A percentile compares a stretch with the other conserved stretches of the same genome.
Evolutionary conservation across 2,329 filamentous ascomycete genomes (phyloP).

Genomic region (Dothistroma septosporum): DNA sequence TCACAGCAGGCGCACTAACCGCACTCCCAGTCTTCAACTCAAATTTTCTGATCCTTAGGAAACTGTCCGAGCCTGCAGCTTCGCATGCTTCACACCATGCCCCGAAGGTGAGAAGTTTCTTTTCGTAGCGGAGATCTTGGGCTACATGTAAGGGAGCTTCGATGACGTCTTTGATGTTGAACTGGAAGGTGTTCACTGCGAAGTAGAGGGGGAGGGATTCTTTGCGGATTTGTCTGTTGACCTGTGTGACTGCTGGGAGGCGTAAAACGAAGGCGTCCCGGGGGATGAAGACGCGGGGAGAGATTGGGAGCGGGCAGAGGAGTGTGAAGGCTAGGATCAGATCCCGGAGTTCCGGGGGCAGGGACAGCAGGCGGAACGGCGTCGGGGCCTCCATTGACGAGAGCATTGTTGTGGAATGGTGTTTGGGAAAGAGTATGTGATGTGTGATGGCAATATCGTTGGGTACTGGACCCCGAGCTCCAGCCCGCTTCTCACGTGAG

Average conservation of each 20-base stretch:
- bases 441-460: background rate
- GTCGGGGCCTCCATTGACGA: background rate
- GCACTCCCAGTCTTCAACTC: background rate
- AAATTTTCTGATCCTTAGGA: background rate
- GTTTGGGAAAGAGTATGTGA: too few species aligned
- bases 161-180: conserved; percentile 8
- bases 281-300: conserved; percentile 1
- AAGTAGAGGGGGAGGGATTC: conserved; percentile 2
- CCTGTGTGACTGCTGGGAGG: conserved; percentile 2
- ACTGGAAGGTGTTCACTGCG: conserved; percentile 4
- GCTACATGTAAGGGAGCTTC: background rate
- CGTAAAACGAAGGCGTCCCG: conserved; percentile 5
- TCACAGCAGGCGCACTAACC: background rate
- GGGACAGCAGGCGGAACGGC: background rate
- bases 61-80: background rate
- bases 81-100: conserved; percentile 8
- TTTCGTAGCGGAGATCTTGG: conserved; percentile 3
- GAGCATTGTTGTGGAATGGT: background rate
- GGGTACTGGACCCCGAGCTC: background rate
- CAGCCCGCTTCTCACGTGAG: background rate
- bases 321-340: conserved; percentile 1
- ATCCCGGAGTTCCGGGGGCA: conserved; percentile 2
- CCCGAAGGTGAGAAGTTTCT: conserved; percentile 2
- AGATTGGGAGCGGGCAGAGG: background rate
- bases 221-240: background rate